Base-by-base conservation (phyloP, 495 filamentous ascomycete species). In the Tricharina praecox region DNA sequence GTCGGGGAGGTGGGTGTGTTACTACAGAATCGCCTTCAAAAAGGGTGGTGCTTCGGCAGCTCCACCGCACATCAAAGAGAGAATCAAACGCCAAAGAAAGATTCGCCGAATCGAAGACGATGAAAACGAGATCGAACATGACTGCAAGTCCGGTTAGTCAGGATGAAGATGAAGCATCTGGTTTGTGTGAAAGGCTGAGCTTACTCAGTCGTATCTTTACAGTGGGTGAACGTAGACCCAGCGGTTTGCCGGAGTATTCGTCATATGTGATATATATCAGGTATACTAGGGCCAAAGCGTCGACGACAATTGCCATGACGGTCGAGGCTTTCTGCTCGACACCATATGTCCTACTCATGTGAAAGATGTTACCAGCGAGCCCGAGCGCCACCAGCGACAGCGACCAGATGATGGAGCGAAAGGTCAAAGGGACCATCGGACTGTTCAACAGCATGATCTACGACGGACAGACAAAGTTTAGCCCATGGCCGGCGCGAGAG, bases 61-160 rank as follows among this genome's bases (percentile, higher is more conserved):
- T 70, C 55, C 76, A 79, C 33, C 73, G 71, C 39, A 78, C 73
- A 62, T 85, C 84, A 7, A 73, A 76, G 39, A 94, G 64, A 8
- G 82, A 77, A 60, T 81, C 79, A 60, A 96, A 94, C 8, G 92
- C 86, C 56, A 97, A 64, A 41, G 82, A 81, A 32, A 93, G 66
- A 63, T 94, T 95, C 35, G 86, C 83, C 1, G 86, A 82, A 61
- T 93, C 84, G 63, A 97, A 93, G 23, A 95, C 83, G 53, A 97
- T 92, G 62, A 97, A 97, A 60, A 94, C 74, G 2, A 96, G 70
- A 65, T 97, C 90, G 50, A 94, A 72, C 48, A 97, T 75, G 43
- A 94, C 73, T 48, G 45, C n/a, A 19, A 9, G 30, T 49, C 46
- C 39, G 13, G 24, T 38, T 26, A 26, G 32, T 33, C 10, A 46